Conservation (phyloP, 768 basidiomycete genomes). For the Leccinellum luteum region DNA sequence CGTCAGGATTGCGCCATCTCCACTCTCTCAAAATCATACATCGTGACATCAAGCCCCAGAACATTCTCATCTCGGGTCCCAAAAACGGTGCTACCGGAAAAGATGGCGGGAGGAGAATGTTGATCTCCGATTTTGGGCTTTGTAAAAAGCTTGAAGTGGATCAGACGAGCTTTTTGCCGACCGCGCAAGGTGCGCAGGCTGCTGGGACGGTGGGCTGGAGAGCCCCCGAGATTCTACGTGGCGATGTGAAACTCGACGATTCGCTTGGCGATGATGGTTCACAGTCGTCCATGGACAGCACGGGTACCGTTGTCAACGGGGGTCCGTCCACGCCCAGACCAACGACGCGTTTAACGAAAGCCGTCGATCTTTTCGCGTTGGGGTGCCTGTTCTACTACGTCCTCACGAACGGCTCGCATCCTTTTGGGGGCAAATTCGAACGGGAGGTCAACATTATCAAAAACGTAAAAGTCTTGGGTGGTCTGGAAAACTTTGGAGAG, state of each 20-base stretch:
- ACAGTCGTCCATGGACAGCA: constrained; percentile 64
- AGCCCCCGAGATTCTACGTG: constrained; percentile 92
- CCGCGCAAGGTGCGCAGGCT: constrained; percentile 81
- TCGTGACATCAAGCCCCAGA: constrained; percentile 98
- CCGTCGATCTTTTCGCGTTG: constrained; percentile 94
- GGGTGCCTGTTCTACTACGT: constrained; percentile 96
- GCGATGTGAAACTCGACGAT: constrained; percentile 92
- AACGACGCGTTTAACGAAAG: constrained; percentile 80
- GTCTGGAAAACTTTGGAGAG: constrained; percentile 81
- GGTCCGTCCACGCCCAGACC: constrained; percentile 19
- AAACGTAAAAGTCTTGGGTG: constrained; percentile 66
- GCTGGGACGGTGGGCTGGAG: constrained; percentile 98
- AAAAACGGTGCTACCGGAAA: constrained; percentile 48
- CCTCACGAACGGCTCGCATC: constrained; percentile 86
- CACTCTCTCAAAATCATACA: constrained; percentile 96
- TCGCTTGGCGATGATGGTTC: constrained; percentile 59
- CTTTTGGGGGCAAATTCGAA: constrained; percentile 91
- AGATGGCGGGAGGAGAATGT: constrained; percentile 64
- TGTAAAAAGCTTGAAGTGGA: constrained; percentile 95
- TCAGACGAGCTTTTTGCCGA: constrained; percentile 95
- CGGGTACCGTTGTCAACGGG: constrained; percentile 43
- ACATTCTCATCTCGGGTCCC: constrained; percentile 82
- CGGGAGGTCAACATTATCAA: constrained; percentile 93
- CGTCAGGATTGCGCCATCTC: constrained; percentile 84
- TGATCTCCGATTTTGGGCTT: constrained; percentile 96